Conservation (phyloP, 176 grass and related monocot genomes). For the Lolium perenne region DNA sequence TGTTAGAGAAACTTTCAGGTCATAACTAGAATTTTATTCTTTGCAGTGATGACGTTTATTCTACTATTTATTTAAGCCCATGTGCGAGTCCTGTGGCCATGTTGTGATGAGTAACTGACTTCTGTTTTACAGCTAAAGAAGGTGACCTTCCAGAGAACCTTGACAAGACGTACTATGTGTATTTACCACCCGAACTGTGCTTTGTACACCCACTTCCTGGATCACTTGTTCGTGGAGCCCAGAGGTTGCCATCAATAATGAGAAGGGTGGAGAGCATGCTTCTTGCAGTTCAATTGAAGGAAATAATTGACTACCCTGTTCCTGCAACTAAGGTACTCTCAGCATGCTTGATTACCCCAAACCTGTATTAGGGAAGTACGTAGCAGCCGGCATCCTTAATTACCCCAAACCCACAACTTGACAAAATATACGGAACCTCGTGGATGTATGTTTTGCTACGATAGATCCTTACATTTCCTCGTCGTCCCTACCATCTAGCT, state of each 20-base stretch:
- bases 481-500: too few species aligned
- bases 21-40: neutral
- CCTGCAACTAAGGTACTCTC: conserved; percentile 72
- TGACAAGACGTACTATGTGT: conserved; percentile 99
- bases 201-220: conserved; percentile 95
- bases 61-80: conserved; percentile 10
- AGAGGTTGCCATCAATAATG: conserved; percentile 97
- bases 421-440: too few species aligned
- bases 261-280: conserved; percentile 97
- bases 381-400: too few species aligned
- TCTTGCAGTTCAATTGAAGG: conserved; percentile 97
- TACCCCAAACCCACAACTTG: too few species aligned
- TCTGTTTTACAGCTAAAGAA: conserved; percentile 64
- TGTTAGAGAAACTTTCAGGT: conserved; percentile 11
- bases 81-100: conserved; percentile 1
- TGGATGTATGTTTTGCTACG: too few species aligned
- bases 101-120: conserved; percentile 13
- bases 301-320: conserved; percentile 89
- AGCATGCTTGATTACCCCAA: too few species aligned
- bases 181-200: conserved; percentile 93
- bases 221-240: conserved; percentile 85
- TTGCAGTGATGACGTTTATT: conserved; percentile 32
- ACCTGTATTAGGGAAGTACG: too few species aligned
- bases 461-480: too few species aligned
- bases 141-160: conserved; percentile 77